Evolutionary conservation across 1,284 basidiomycete genomes (phyloP), one percentile per base, ranked within the genome.

Genomic region (Rhodotorula glutinis): DNA sequence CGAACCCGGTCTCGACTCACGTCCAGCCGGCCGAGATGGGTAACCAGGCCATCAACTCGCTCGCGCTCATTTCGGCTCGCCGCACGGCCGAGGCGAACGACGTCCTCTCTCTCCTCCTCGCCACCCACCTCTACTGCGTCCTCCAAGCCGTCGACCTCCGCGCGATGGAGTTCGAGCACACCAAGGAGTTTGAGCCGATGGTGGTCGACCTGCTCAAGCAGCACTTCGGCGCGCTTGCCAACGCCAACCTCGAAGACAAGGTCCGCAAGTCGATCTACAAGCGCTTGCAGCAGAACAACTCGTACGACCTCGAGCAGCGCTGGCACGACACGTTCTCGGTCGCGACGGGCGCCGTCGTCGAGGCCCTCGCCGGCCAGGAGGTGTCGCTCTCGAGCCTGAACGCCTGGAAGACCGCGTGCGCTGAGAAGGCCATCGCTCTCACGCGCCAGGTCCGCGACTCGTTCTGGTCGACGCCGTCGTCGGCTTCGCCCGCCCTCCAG

Each of bases 101-200:
- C 67, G 87, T 91, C 7, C 80, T 91, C 46, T 85, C 88, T 14
- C 82, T 90, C 72, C 79, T 92, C 54, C 85, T 84, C 11, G 84
- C 90, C 13, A 86, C 87, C 13, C 91, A 90, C 77, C 81, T 92
- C 40, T 89, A 88, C 76, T 79, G 85, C 62, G 83, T 89, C 56
- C 90, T 89, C 78, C 90, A 91, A 82, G 90, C 90, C 29, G 81
- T 91, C 65, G 90, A 92, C 75, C 81, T 90, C 53, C 86, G 90
- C 51, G 85, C 88, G 8, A 75, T 90, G 66, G 87, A 89, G 75
- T 76, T 80, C 66, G 86, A 88, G 70, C 86, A 91, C 80, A 77
- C 82, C 52, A 79, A 78, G 29, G 82, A 82, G 29, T 78, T 88
- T 23, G 74, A 81, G 65, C 75, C 67, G 7, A 30, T 76, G 40